Conservation (phyloP, 129 eudicot species). For the carrot (Daucus carota) region DH1_v3.0 NC_030382.2:47364001-47364500, state of each 20-base stretch:
- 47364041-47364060: constrained; percentile 39
- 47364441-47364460: not conserved
- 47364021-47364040: constrained; percentile 32
- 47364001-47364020: constrained; percentile 77
- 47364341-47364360: constrained; percentile 7
- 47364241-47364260: constrained; percentile 41
- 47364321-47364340: constrained; percentile 34
- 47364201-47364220: constrained; percentile 22
- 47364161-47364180: constrained; percentile 29
- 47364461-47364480: not conserved
- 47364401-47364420: not conserved
- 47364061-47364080: not conserved
- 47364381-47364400: not conserved
- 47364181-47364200: constrained; percentile 37
- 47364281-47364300: constrained; percentile 96
- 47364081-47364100: not conserved
- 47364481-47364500: not conserved
- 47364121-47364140: constrained; percentile 5
- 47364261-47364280: constrained; percentile 71
- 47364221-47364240: not conserved
- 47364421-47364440: not conserved
- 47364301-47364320: constrained; percentile 97
- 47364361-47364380: not conserved
- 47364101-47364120: not conserved
- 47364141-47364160: constrained; percentile 29